Base-by-base conservation (phyloP, 2,329 filamentous ascomycete genomes). In the Diplodia intermedia region DNA sequence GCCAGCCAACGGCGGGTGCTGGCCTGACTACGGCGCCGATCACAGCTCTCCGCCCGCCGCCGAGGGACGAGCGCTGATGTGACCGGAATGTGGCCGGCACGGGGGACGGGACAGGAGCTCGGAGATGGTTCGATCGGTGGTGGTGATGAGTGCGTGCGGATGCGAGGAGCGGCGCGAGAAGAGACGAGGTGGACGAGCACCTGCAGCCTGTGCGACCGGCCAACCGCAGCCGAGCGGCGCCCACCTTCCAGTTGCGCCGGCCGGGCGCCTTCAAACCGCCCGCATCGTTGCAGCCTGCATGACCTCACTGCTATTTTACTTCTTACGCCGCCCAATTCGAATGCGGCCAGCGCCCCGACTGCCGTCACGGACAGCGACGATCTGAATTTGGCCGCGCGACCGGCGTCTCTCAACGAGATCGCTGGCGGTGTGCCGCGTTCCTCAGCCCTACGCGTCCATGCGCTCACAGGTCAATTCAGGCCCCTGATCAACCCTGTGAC, bases 371-470 rank as follows among this genome's bases (percentile, higher is more conserved):
- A 47, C n/a, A 12, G 8, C 18, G 43, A 47, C 43, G 43, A 47
- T 47, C 43, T n/a, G 43, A 47, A 47, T 47, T 47, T 47, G 43
- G n/a, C 9, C 43, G 43, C 43, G 6, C 43, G n/a, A 20, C 43
- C 43, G 43, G 43, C 43, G 18, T n/a, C n/a, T 47, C 57, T 50
- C 57, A 49, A 61, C 57, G n/a, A 60, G 60, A 50, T 63, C 60
- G 60, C 60, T 63, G 60, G 60, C 60, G 43, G 60, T 63, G 60
- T 63, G 54, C 36, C 23, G 29, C 15, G n/a, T 14, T 38, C 14
- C 47, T 63, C 60, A 63, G 60, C 60, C 60, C 60, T 63, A 63
- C 60, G 47, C 20, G 60, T 18, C 60, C 60, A 12, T 38, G 47
- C 47, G 33, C 57, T 62, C 36, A 18, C 31, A 47, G 31, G 5